Percentiles rank a stretch among this genome's conserved stretches.
Evolutionary conservation across 441 rosid genomes (phyloP).

Genomic region (Viola pubescens): DNA sequence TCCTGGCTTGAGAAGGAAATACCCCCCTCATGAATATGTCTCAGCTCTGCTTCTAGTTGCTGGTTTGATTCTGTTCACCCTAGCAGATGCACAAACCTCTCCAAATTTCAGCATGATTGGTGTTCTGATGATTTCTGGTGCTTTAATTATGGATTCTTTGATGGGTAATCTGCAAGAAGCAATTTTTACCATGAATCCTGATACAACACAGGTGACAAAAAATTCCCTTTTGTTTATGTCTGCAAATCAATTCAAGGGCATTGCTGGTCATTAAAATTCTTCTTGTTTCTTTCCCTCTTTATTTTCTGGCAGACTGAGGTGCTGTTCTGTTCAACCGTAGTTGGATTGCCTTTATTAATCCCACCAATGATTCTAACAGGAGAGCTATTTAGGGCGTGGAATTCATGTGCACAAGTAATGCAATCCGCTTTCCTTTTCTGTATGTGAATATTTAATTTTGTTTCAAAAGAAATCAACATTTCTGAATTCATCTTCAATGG

Average conservation of each 20-base stretch:
- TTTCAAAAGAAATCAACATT: neutral
- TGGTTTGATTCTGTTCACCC: slow-evolving; percentile 67
- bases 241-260: neutral
- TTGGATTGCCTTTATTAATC: slow-evolving; percentile 72
- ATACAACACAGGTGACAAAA: slow-evolving; percentile 59
- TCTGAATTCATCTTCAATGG: neutral
- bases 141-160: slow-evolving; percentile 70
- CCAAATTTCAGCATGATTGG: slow-evolving; percentile 72
- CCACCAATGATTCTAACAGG: slow-evolving; percentile 77
- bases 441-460: neutral
- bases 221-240: neutral
- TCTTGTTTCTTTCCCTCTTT: slow-evolving; percentile 19
- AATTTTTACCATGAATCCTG: slow-evolving; percentile 69
- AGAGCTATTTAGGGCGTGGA: slow-evolving; percentile 77
- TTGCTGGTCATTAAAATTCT: no score
- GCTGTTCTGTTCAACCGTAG: slow-evolving; percentile 71
- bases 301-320: slow-evolving; percentile 54
- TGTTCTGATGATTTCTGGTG: slow-evolving; percentile 59
- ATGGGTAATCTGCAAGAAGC: slow-evolving; percentile 89
- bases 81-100: slow-evolving; percentile 68
- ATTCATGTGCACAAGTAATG: slow-evolving; percentile 59
- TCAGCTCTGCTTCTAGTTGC: slow-evolving; percentile 61
- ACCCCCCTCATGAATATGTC: slow-evolving; percentile 62
- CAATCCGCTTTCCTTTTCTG: neutral
- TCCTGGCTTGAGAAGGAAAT: slow-evolving; percentile 73